Percentiles rank a stretch among this genome's conserved stretches.
Evolutionary conservation across 1,139 yeast genomes (phyloP).

Genomic region (Taphrina pruni): DNA sequence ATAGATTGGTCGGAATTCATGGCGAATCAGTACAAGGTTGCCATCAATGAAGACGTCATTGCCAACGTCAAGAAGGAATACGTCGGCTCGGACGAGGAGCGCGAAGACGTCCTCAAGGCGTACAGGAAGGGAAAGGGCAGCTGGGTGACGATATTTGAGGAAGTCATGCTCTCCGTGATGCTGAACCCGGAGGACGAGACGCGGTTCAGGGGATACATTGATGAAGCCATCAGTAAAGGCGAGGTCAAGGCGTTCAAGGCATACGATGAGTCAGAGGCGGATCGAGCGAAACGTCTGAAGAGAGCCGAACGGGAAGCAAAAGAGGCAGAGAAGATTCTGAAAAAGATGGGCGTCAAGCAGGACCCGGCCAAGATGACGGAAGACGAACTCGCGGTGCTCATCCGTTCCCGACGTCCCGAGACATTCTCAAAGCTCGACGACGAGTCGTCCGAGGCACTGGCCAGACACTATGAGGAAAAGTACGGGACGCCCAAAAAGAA

Average conservation of each 20-base stretch:
- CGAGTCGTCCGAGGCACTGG: conserved; percentile 29
- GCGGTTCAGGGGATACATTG: conserved; percentile 63
- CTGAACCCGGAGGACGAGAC: conserved; percentile 57
- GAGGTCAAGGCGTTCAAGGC: conserved; percentile 54
- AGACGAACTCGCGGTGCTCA: conserved; percentile 50
- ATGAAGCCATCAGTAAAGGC: conserved; percentile 55
- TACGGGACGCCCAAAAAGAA: conserved; percentile 39
- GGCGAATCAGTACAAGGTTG: conserved; percentile 56
- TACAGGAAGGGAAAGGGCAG: conserved; percentile 72
- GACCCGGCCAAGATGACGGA: conserved; percentile 54
- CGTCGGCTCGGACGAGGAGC: conserved; percentile 70
- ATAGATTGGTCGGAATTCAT: conserved; percentile 71
- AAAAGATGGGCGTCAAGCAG: conserved; percentile 56
- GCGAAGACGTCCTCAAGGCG: conserved; percentile 64
- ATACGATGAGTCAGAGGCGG: conserved; percentile 56
- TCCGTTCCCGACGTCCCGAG: conserved; percentile 31
- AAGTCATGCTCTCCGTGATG: conserved; percentile 75
- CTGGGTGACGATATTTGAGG: conserved; percentile 70
- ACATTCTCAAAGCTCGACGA: conserved; percentile 33
- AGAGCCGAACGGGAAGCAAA: conserved; percentile 65
- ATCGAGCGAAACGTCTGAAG: conserved; percentile 57
- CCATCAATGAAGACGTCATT: conserved; percentile 72
- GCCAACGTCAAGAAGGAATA: conserved; percentile 71
- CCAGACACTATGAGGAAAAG: conserved; percentile 37
- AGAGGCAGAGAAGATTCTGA: conserved; percentile 69